These are phyloP conservation scores for Tanacetum coccineum DNA, from an alignment of 129 eudicot genomes.

Conservation along the genomic window DNA sequence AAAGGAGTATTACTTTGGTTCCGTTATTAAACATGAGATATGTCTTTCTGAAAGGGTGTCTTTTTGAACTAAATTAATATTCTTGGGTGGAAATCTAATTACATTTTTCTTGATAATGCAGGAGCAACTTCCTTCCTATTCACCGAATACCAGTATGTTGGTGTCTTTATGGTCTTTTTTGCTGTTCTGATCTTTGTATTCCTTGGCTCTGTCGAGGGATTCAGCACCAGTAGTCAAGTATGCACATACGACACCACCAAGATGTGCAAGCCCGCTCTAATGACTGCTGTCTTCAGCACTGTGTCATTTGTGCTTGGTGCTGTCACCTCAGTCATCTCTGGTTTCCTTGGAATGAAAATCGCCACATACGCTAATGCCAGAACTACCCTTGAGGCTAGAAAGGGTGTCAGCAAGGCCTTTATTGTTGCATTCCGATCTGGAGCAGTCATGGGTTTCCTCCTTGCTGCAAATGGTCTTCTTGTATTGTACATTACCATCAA, in stretches of 20 bases:
- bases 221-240: conserved; percentile 59
- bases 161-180: conserved; percentile 78
- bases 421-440: conserved; percentile 89
- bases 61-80: background rate
- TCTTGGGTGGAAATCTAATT: background rate
- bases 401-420: conserved; percentile 89
- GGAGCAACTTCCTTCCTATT: conserved; percentile 86
- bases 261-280: conserved; percentile 86
- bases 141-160: conserved; percentile 87
- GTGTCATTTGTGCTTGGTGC: conserved; percentile 86
- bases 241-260: conserved; percentile 68
- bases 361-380: conserved; percentile 95
- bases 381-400: conserved; percentile 89
- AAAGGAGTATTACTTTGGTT: background rate
- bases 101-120: conserved; percentile 22
- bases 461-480: conserved; percentile 89
- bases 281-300: conserved; percentile 84
- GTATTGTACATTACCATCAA: conserved; percentile 68
- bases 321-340: conserved; percentile 71
- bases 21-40: background rate
- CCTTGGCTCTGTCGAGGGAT: conserved; percentile 91
- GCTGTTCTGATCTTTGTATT: conserved; percentile 75
- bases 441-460: conserved; percentile 94
- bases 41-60: background rate
- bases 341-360: conserved; percentile 91